Conservation (phyloP, 2,329 filamentous ascomycete species). For the Coleophoma cylindrospora region DNA sequence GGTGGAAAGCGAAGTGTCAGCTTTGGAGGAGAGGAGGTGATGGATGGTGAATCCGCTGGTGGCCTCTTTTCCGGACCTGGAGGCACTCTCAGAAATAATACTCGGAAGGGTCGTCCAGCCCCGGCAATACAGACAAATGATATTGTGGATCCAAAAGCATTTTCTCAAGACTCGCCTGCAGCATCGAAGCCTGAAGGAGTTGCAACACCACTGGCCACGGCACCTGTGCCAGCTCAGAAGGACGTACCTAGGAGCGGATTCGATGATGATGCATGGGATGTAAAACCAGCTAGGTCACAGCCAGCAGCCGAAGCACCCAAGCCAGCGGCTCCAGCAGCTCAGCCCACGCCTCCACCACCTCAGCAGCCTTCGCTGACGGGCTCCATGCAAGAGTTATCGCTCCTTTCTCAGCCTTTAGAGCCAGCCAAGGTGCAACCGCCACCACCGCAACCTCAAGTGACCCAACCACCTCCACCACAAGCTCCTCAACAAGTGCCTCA, state of each 20-base stretch:
- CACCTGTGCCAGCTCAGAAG: slow-evolving; percentile 37
- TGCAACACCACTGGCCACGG: slow-evolving; percentile 38
- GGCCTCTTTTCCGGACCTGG: slow-evolving; percentile 90
- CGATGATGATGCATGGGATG: slow-evolving; percentile 96
- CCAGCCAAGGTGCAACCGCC: slow-evolving; percentile 38
- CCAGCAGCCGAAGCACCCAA: slow-evolving; percentile 31
- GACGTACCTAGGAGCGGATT: slow-evolving; percentile 60
- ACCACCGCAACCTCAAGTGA: slow-evolving; percentile 27
- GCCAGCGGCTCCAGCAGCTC: slow-evolving; percentile 28
- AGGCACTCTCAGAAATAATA: slow-evolving; percentile 90
- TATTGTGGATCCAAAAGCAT: slow-evolving; percentile 80
- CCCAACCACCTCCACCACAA: slow-evolving; percentile 22
- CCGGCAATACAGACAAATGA: slow-evolving; percentile 84
- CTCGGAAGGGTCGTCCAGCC: slow-evolving; percentile 82
- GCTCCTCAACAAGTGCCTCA: slow-evolving; percentile 32
- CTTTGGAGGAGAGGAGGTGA: slow-evolving; percentile 47
- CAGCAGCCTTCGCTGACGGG: slow-evolving; percentile 55
- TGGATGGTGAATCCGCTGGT: slow-evolving; percentile 51
- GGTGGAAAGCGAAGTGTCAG: slow-evolving; percentile 48
- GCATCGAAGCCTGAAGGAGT: slow-evolving; percentile 35
- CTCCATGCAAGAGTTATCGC: slow-evolving; percentile 63
- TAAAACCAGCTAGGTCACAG: slow-evolving; percentile 70
- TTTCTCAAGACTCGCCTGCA: slow-evolving; percentile 53
- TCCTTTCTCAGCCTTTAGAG: slow-evolving; percentile 55
- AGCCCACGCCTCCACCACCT: slow-evolving; percentile 33